Evolutionary conservation across 169 alveolate genomes (phyloP).

Genomic region (Plasmodium knowlesi): DNA sequence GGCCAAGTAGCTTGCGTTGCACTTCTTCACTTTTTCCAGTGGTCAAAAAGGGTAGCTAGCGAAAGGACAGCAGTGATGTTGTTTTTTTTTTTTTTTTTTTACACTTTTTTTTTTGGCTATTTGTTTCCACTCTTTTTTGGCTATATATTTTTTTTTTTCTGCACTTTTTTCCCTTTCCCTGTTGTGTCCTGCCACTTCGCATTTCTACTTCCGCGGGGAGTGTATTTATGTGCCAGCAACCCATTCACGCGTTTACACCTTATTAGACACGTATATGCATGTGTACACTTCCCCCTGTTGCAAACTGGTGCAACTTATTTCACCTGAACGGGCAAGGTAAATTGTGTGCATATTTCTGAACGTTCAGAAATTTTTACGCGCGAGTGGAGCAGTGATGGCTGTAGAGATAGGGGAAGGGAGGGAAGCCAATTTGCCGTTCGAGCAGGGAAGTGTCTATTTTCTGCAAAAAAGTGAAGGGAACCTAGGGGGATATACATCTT

Average conservation of each 20-base stretch:
- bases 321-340: background rate
- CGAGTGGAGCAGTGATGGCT: background rate
- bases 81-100: conserved; percentile 27
- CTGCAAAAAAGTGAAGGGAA: background rate
- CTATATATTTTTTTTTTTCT: background rate
- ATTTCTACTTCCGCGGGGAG: conserved; percentile 9
- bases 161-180: background rate
- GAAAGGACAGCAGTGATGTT: conserved; percentile 6
- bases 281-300: conserved; percentile 6
- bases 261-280: background rate
- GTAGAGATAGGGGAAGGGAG: background rate
- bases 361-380: conserved; percentile 18
- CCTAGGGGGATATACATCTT: background rate
- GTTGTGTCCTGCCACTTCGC: background rate
- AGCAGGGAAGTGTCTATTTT: background rate
- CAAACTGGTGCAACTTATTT: conserved; percentile 64
- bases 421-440: background rate
- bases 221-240: background rate
- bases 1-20: background rate
- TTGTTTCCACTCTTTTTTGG: background rate
- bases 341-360: background rate
- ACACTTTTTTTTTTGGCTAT: background rate
- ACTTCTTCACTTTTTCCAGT: conserved; percentile 9
- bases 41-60: background rate
- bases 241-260: background rate